Base-by-base conservation (phyloP, 2,329 filamentous ascomycete species). In the Sclerotinia borealis region DNA sequence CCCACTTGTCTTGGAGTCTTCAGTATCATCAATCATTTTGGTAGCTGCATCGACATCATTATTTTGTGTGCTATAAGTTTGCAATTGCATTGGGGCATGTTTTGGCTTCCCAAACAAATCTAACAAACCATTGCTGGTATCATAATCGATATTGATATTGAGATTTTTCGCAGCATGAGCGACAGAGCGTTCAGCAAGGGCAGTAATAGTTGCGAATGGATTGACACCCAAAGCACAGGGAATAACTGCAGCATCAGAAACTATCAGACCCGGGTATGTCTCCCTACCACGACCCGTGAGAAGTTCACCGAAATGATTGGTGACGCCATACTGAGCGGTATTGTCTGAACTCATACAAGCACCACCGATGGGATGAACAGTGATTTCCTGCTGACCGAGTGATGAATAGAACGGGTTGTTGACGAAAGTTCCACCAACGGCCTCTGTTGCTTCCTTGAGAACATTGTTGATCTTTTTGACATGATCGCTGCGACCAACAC, bases 151-250 rank as follows among this genome's bases (percentile, higher is more conserved):
- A 1, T 49, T 36, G 31, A 86, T 76, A 0, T 70, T 68, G 8
- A 77, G 70, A 10, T 75, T 74, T 59, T 75, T 67, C 2, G 80
- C 78, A 58, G 82, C 81, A 7, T 78, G 72, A 59, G 84, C 81
- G 8, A 89, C 80, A 0, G 83, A 83, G 11, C 87, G 78, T 74
- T 90, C 87, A 0, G 87, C 86, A 25, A 91, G 79, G 3, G 87
- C 87, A 0, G 86, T 82, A 67, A 90, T 90, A 1, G 87, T 90
- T 1, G 87, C 87, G 59, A 88, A 81, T 0, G 87, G 87, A 69
- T 90, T 90, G 3, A 85, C 84, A 17, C 86, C 77, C 2, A 90
- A 76, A 0, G 87, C 81, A 9, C 81, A 81, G 0, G 87, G 87
- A 19, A 90, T 81, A 0, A 85, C 75, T 3, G 86, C 79, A 10